Evolutionary conservation across 192 early-diverging fungal species (phyloP), one percentile per base, ranked within the genome.

Genomic region (Entomortierella parvispora): DNA sequence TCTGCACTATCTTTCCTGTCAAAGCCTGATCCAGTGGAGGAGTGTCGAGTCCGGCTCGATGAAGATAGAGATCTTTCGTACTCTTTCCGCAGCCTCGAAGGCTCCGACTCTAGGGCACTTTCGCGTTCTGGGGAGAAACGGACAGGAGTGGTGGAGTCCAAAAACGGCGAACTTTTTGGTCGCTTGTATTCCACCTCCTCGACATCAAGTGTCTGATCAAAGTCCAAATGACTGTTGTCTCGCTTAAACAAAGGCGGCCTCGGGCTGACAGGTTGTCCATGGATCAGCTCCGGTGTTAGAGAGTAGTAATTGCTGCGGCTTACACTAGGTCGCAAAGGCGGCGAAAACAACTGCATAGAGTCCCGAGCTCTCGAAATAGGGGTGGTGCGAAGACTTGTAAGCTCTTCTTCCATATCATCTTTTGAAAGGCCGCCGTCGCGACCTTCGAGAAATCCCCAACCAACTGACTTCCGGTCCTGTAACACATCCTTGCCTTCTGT

Each of bases 291-390:
- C 49, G 61, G 49, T 29, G 51, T 42, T 28, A 43, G 45, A 28
- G 42, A 33, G 4, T 34, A 22, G 2, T 44, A 5, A 6, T 54
- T 46, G 7, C 42, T 23, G 2, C 40, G 42, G 33, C 17, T 52
- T 10, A 40, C 42, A 44, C 44, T 45, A 23, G 58, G 49, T n/a
- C 34, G 37, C 14, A n/a, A 12, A 3, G 22, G n/a, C 0, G 74
- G 74, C 17, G 74, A 77, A 15, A 68, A 31, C 3, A 77, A 34
- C 2, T 40, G 49, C 61, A 68, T 77, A 0, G 74, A 77, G 12
- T 77, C 74, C 23, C 74, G 34, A 17, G 74, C 61, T 28, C 31
- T 68, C 7, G 61, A 63, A 9, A 52, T 55, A 0, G 74, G 66
- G 15, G 55, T 77, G 4, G 61, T 5, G 9, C 46, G 45, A 28